These are phyloP conservation scores for Zymoseptoria tritici DNA, from an alignment of 2,329 filamentous ascomycete species.

Conservation along the genomic window DNA sequence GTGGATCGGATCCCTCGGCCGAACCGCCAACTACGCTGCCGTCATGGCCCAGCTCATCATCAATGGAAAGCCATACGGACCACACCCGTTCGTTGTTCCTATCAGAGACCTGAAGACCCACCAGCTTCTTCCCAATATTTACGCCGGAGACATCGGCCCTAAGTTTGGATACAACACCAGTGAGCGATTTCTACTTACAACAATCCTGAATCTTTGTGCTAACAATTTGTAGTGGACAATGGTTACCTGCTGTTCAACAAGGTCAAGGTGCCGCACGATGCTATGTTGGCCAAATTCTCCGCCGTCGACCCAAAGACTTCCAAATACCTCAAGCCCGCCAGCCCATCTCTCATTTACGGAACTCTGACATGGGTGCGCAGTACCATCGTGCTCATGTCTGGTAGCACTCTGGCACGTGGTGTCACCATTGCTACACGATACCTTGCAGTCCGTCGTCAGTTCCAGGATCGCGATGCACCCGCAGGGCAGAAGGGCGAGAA, in stretches of 20 bases:
- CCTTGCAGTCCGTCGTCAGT: conserved; percentile 66
- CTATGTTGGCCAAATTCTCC: conserved; percentile 67
- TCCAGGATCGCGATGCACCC: conserved; percentile 64
- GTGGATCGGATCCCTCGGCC: conserved; percentile 75
- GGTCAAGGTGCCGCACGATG: conserved; percentile 65
- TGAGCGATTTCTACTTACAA: conserved; percentile 1
- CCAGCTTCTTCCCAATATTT: conserved; percentile 58
- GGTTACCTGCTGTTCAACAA: conserved; percentile 72
- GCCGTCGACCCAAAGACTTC: conserved; percentile 59
- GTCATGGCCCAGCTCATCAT: conserved; percentile 72
- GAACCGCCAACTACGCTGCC: conserved; percentile 68
- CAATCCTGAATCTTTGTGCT: conserved; percentile 38
- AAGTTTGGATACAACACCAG: conserved; percentile 59
- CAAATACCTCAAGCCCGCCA: conserved; percentile 60
- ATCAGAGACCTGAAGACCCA: conserved; percentile 65
- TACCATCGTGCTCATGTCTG: conserved; percentile 66
- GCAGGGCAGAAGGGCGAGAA: conserved; percentile 55
- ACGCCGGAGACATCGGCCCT: conserved; percentile 73
- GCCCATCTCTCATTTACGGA: conserved; percentile 63
- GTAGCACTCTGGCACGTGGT: conserved; percentile 63
- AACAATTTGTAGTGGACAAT: conserved; percentile 58
- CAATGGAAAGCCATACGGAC: conserved; percentile 60
- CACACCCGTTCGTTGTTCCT: conserved; percentile 71
- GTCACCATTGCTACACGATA: conserved; percentile 73
- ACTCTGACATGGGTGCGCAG: conserved; percentile 70